These are phyloP conservation scores for Tulasnella sp. DNA, from an alignment of 768 basidiomycete species.

Conservation along the genomic window DNA sequence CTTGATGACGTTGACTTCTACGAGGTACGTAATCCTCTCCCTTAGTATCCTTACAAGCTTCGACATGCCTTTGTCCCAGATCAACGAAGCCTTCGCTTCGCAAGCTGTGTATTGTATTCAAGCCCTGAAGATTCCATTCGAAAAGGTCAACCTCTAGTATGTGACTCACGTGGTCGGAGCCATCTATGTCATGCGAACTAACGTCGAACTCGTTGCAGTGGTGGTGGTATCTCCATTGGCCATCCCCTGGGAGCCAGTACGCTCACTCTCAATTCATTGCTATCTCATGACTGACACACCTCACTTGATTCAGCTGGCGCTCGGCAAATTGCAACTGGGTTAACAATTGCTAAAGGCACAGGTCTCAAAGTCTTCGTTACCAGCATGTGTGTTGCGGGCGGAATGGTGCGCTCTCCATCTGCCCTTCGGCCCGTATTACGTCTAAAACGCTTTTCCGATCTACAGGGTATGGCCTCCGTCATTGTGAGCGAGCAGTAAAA, in stretches of 20 bases:
- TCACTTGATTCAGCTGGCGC: slow-evolving; percentile 1
- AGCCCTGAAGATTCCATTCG: slow-evolving; percentile 57
- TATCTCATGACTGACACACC: not conserved
- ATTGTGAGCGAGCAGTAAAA: slow-evolving; percentile 73
- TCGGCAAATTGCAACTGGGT: slow-evolving; percentile 80
- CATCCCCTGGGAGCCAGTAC: slow-evolving; percentile 80
- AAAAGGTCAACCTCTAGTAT: slow-evolving; percentile 69
- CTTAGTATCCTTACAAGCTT: not conserved
- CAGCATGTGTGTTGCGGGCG: slow-evolving; percentile 84
- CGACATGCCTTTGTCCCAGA: slow-evolving; percentile 28
- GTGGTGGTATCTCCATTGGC: slow-evolving; percentile 84
- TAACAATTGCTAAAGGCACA: slow-evolving; percentile 67
- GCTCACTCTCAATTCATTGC: slow-evolving; percentile 30
- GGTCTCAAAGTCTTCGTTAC: slow-evolving; percentile 73
- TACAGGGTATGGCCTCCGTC: slow-evolving; percentile 68
- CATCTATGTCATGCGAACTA: not conserved
- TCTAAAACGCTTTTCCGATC: not conserved
- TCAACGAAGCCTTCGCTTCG: slow-evolving; percentile 82
- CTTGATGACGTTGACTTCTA: slow-evolving; percentile 77
- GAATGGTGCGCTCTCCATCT: slow-evolving; percentile 42
- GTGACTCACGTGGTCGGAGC: not conserved
- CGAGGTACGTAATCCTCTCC: slow-evolving; percentile 35
- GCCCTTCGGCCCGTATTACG: too few relatives aligned
- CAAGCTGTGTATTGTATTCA: slow-evolving; percentile 63
- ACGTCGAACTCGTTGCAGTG: slow-evolving; percentile 29